Conservation (phyloP, 805 yeast genomes). For the Kazachstania kunashirensis region DNA sequence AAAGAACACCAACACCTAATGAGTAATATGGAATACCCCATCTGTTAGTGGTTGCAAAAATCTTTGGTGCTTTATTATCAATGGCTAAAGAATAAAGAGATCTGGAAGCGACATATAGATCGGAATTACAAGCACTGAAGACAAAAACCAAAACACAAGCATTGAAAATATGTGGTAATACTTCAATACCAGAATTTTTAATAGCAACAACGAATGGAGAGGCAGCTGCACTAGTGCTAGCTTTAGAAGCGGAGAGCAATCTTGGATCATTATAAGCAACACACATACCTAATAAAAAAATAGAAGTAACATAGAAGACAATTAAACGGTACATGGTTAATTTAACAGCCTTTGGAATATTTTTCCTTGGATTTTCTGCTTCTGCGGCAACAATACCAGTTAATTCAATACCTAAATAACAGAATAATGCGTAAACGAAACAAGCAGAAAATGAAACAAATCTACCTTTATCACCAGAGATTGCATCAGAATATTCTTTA, state of each 20-base stretch:
- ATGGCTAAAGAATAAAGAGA: conserved; percentile 61
- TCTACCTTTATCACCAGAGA: conserved; percentile 40
- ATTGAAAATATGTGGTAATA: conserved; percentile 65
- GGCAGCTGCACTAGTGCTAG: conserved; percentile 54
- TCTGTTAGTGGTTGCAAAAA: conserved; percentile 55
- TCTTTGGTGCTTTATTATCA: conserved; percentile 63
- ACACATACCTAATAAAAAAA: conserved; percentile 56
- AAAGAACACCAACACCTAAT: conserved; percentile 39
- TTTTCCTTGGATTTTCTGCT: conserved; percentile 55
- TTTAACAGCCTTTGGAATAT: conserved; percentile 63
- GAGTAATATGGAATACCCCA: conserved; percentile 64
- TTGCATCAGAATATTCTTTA: conserved; percentile 34
- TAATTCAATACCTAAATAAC: conserved; percentile 60
- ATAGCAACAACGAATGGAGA: conserved; percentile 84
- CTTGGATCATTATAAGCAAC: conserved; percentile 50
- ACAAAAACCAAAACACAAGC: conserved; percentile 70
- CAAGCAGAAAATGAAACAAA: conserved; percentile 55
- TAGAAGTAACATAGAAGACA: conserved; percentile 51
- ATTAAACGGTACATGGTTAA: conserved; percentile 61
- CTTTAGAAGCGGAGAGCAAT: conserved; percentile 40
- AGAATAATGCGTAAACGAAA: conserved; percentile 56
- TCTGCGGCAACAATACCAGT: conserved; percentile 71
- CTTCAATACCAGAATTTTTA: conserved; percentile 48
- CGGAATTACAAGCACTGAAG: conserved; percentile 74
- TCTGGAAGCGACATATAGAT: conserved; percentile 69